These are phyloP conservation scores for Pythium folliculosum DNA, from an alignment of 352 stramenopile genomes.

Conservation along the genomic window DNA sequence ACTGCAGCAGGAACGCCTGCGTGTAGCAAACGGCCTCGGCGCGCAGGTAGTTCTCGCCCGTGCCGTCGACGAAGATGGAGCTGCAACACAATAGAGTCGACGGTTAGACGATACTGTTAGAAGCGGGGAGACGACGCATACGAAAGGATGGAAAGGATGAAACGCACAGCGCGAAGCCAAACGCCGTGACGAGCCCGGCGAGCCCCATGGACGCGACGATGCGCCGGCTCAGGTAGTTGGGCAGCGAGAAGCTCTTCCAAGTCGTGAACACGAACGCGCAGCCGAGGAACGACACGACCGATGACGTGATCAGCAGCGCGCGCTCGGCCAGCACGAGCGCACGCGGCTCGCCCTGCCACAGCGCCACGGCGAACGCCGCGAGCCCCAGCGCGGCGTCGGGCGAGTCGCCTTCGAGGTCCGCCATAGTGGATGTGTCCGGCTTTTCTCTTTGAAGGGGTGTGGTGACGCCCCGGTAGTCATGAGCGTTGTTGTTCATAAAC, in stretches of 20 bases:
- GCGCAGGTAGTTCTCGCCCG: conserved; percentile 41
- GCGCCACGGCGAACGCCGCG: background rate
- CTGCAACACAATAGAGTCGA: conserved; percentile 23
- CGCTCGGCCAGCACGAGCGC: conserved; percentile 43
- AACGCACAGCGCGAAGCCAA: conserved; percentile 63
- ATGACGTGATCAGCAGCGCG: conserved; percentile 50
- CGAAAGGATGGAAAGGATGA: background rate
- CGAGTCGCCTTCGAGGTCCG: no score
- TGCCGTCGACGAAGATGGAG: conserved; percentile 60
- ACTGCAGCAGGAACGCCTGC: conserved; percentile 72
- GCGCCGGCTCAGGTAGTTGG: conserved; percentile 69
- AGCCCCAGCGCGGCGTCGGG: background rate
- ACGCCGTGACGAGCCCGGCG: conserved; percentile 56
- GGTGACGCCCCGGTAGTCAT: conserved; percentile 10
- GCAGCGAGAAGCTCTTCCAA: conserved; percentile 64
- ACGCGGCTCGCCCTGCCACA: conserved; percentile 8
- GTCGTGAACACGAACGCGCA: conserved; percentile 71
- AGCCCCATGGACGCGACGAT: conserved; percentile 73
- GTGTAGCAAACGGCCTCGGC: conserved; percentile 62
- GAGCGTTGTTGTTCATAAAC: background rate
- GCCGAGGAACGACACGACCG: conserved; percentile 63
- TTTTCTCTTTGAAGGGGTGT: no score
- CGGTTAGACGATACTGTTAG: no score
- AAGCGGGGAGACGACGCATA: background rate
- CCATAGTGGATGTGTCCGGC: no score